These are phyloP conservation scores for Cajanus cajan DNA, from an alignment of 306 rosid genomes.

Conservation along the genomic window DNA sequence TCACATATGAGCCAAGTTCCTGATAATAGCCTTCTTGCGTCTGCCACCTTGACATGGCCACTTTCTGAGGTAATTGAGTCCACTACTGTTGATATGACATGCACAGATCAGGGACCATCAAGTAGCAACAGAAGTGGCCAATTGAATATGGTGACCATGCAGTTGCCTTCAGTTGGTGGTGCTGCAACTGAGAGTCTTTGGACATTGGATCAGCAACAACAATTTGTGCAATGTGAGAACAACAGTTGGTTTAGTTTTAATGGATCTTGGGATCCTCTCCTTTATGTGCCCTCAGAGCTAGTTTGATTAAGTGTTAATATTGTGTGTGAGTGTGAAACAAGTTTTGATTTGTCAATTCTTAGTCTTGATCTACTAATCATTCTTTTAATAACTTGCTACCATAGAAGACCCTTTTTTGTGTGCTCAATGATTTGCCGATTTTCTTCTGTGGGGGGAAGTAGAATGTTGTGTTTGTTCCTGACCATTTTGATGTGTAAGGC, in stretches of 20 bases:
- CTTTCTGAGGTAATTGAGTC: conserved; percentile 31
- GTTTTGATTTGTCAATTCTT: conserved; percentile 14
- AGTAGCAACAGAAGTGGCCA: conserved; percentile 27
- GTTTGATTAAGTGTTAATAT: conserved; percentile 28
- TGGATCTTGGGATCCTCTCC: conserved; percentile 48
- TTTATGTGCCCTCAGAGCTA: conserved; percentile 41
- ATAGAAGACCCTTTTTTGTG: not conserved
- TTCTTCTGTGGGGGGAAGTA: not conserved
- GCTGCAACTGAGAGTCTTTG: conserved; percentile 27
- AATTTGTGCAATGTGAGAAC: conserved; percentile 38
- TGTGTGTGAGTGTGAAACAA: not conserved
- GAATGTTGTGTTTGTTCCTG: conserved; percentile 6
- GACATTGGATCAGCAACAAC: conserved; percentile 36
- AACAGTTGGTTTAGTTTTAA: conserved; percentile 39
- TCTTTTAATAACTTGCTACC: conserved; percentile 13
- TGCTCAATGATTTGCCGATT: not conserved
- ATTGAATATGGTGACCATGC: conserved; percentile 31
- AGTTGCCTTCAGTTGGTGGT: conserved; percentile 29
- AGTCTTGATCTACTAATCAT: not conserved
- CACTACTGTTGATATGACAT: conserved; percentile 17
- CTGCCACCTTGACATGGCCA: conserved; percentile 30
- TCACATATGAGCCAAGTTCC: conserved; percentile 26
- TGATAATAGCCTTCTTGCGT: conserved; percentile 24
- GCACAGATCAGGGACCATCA: conserved; percentile 26
- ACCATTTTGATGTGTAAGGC: not conserved